Base-by-base conservation (phyloP, 164 flowering plant genomes). In the Paratinospora sagittata region DNA sequence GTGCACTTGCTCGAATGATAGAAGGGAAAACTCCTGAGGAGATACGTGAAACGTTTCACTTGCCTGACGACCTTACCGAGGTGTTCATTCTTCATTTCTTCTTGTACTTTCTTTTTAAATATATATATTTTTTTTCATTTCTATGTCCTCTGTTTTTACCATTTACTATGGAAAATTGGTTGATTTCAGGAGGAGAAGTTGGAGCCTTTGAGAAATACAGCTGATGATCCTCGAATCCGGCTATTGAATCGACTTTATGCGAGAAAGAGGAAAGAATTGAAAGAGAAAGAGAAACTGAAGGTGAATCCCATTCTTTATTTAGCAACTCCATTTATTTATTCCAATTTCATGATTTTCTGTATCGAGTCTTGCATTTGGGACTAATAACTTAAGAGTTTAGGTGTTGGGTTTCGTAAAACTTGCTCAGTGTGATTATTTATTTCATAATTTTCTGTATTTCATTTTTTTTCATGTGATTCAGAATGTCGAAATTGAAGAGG, bases 21-120 rank as follows among this genome's bases (percentile, higher is more conserved):
- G 97, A 93, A 84, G 97, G 96, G 47, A 91, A 86, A 81, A 87
- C 89, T 68, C 91, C 97, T 8, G 97, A 90, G 80, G 98, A 93
- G 83, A 90, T 91, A 66, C 89, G 98, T 47, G 92, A 91, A 76
- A 88, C 83, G 47, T 93, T 93, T 77, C 85, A 91, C 88, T 76
- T 93, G 69, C 98, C 97, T 57, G 98, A 91, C 85, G 98, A 93
- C 78, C 97, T 93, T 37, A 93, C 98, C 24, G 98, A 93, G 96
- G 98, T 93, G 73, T 77, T 72, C 72, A n/a, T n/a, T n/a, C n/a
- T n/a, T n/a, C n/a, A n/a, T n/a, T n/a, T n/a, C n/a, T n/a, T n/a
- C n/a, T n/a, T n/a, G n/a, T n/a, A n/a, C n/a, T n/a, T n/a, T n/a
- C n/a, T n/a, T n/a, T n/a, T n/a, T n/a, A n/a, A n/a, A n/a, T 61